Conservation (phyloP, 2,329 filamentous ascomycete genomes). For the Alternaria viburni region DNA sequence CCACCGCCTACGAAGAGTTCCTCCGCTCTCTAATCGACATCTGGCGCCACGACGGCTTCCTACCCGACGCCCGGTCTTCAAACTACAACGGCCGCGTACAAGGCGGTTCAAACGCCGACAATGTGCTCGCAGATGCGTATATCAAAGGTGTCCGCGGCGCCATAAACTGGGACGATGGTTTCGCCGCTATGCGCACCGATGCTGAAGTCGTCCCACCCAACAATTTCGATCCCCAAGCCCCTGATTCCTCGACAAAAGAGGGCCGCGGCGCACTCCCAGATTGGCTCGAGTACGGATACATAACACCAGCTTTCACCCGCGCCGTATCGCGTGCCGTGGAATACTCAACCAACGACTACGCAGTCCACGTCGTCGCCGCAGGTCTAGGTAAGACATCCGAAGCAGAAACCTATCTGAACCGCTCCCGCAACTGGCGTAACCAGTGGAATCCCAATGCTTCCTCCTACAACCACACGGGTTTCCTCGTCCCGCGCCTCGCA, state of each 20-base stretch:
- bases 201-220: constrained; percentile 68
- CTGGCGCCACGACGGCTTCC: constrained; percentile 68
- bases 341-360: constrained; percentile 74
- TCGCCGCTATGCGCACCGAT: constrained; percentile 68
- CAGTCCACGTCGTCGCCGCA: constrained; percentile 67
- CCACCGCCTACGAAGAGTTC: constrained; percentile 67
- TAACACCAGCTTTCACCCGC: constrained; percentile 66
- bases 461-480: constrained; percentile 68
- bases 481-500: constrained; percentile 66
- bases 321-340: constrained; percentile 71
- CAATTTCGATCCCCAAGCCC: constrained; percentile 61
- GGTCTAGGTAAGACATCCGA: constrained; percentile 62
- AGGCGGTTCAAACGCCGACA: constrained; percentile 74
- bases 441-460: constrained; percentile 69
- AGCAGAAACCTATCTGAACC: constrained; percentile 64
- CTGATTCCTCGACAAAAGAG: constrained; percentile 68
- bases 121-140: constrained; percentile 74
- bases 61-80: constrained; percentile 70
- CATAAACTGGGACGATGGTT: constrained; percentile 64
- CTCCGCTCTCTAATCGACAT: constrained; percentile 72
- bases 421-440: constrained; percentile 73
- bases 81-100: constrained; percentile 74
- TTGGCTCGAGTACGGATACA: constrained; percentile 70
- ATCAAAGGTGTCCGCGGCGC: constrained; percentile 69
- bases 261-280: constrained; percentile 72